These are phyloP conservation scores for Herpetomonas samuelpessoai DNA, from an alignment of 208 protist genomes.

Conservation along the genomic window DNA sequence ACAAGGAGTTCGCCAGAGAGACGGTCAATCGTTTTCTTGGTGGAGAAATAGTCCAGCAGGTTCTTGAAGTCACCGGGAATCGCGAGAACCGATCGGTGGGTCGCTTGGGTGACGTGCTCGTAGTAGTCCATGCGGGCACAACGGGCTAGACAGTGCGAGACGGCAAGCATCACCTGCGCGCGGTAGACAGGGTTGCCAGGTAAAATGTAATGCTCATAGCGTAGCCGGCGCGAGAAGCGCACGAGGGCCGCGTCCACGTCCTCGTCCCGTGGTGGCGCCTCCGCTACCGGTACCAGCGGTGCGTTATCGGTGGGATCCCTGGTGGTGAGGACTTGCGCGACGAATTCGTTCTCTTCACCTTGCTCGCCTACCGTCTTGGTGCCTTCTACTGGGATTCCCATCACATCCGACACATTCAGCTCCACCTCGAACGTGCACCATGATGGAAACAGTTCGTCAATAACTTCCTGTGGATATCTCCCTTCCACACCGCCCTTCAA, in stretches of 20 bases:
- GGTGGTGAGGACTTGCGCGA: background rate
- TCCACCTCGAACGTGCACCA: conserved; percentile 73
- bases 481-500: conserved; percentile 35
- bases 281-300: no score
- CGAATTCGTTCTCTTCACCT: background rate
- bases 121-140: conserved; percentile 63
- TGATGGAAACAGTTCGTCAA: conserved; percentile 63
- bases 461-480: conserved; percentile 37
- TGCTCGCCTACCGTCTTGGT: conserved; percentile 5
- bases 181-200: conserved; percentile 31
- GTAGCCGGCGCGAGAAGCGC: conserved; percentile 50
- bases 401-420: conserved; percentile 12
- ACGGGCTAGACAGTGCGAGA: conserved; percentile 55
- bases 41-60: conserved; percentile 70
- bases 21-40: conserved; percentile 31
- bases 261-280: background rate
- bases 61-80: conserved; percentile 52
- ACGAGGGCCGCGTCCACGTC: conserved; percentile 30
- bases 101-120: conserved; percentile 54
- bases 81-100: conserved; percentile 45
- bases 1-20: conserved; percentile 60
- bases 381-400: conserved; percentile 2
- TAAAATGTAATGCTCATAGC: conserved; percentile 76
- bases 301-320: conserved; percentile 1
- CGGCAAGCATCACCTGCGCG: conserved; percentile 64